A percentile compares a stretch with the other conserved stretches of the same genome.
These are phyloP conservation scores for Sporothrix dimorphospora DNA, from an alignment of 2,329 filamentous ascomycete species.

Conservation along the genomic window DNA sequence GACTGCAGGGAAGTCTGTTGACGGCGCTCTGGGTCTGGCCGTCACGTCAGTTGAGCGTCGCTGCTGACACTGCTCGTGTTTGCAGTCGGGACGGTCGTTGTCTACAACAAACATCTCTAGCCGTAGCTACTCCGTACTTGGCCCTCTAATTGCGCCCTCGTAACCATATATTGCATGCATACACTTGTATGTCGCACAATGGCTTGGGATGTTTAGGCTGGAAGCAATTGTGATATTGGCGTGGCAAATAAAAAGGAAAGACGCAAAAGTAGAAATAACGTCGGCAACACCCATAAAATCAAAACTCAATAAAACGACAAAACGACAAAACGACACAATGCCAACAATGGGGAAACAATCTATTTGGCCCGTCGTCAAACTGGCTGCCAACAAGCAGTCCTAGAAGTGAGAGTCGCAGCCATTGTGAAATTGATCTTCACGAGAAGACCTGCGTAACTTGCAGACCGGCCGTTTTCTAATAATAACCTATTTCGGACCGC, in stretches of 20 bases:
- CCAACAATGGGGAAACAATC: background rate
- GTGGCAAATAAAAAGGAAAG: background rate
- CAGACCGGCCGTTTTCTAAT: constrained; percentile 9
- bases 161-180: constrained; percentile 9
- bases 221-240: background rate
- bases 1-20: constrained; percentile 8
- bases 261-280: no score
- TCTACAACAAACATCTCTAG: no score
- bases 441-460: constrained; percentile 5
- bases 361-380: background rate
- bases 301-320: background rate
- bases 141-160: constrained; percentile 4
- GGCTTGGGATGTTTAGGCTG: constrained; percentile 7
- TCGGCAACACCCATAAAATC: no score
- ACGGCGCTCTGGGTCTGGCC: background rate
- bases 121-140: constrained; percentile 6
- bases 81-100: background rate
- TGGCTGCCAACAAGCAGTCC: constrained; percentile 10
- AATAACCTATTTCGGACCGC: constrained; percentile 18
- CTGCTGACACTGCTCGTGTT: no score
- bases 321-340: background rate
- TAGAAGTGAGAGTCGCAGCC: background rate
- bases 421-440: background rate
- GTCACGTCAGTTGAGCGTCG: background rate
- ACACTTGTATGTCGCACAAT: background rate